Percentiles rank a stretch among this genome's conserved stretches.
Evolutionary conservation across 2,329 filamentous ascomycete genomes (phyloP).

Genomic region (Fragosphaeria purpurea): DNA sequence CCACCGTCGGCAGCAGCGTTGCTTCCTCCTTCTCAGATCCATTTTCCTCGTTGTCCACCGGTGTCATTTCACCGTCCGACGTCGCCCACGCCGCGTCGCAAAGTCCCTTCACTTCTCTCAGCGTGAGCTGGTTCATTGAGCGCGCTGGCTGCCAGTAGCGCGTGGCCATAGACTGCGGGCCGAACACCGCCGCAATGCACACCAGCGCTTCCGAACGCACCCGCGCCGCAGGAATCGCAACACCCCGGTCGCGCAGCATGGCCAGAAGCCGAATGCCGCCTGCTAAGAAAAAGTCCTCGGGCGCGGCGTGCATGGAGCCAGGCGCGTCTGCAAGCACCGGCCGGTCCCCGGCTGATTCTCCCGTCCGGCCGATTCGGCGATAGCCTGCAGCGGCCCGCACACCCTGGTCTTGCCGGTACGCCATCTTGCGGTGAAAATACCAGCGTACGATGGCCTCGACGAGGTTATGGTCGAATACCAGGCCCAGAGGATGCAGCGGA

Average conservation of each 20-base stretch:
- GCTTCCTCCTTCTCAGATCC: slow-evolving; percentile 8
- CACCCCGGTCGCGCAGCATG: slow-evolving; percentile 21
- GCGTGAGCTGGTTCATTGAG: slow-evolving; percentile 16
- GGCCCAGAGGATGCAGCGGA: slow-evolving; percentile 35
- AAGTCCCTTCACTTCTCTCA: slow-evolving; percentile 24
- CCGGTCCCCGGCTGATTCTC: neutral
- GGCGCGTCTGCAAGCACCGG: neutral
- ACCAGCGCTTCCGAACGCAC: slow-evolving; percentile 20
- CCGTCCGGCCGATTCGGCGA: neutral
- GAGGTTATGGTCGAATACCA: slow-evolving; percentile 29
- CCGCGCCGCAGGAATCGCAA: slow-evolving; percentile 14
- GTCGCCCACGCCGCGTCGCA: slow-evolving; percentile 28
- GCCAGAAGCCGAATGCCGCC: slow-evolving; percentile 24
- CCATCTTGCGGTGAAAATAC: slow-evolving; percentile 31
- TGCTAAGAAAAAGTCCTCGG: slow-evolving; percentile 18
- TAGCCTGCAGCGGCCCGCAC: neutral
- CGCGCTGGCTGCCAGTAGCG: slow-evolving; percentile 14
- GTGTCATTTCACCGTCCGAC: neutral
- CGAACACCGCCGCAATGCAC: slow-evolving; percentile 25
- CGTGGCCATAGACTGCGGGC: slow-evolving; percentile 15
- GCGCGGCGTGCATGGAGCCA: neutral
- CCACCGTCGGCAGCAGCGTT: slow-evolving; percentile 20
- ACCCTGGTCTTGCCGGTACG: slow-evolving; percentile 8
- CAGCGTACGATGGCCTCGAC: slow-evolving; percentile 18
- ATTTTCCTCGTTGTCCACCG: neutral